Conservation (phyloP, 2,329 filamentous ascomycete species). For the Ophiocordyceps sinensis region DNA sequence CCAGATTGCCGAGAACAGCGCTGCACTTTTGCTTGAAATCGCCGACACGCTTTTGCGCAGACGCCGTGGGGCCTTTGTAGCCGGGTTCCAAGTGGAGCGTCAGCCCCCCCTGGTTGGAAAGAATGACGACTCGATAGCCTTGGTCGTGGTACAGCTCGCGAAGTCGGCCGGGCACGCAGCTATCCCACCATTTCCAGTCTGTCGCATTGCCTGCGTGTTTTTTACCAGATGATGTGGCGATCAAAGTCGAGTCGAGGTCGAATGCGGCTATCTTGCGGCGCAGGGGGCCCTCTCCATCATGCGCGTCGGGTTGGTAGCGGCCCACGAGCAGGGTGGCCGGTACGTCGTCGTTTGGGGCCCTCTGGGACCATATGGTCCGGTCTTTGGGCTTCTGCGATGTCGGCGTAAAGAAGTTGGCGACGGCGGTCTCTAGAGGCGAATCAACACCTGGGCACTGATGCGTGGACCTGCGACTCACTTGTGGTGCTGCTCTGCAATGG, state of each 20-base stretch:
- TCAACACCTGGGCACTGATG: constrained; percentile 4
- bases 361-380: constrained; percentile 55
- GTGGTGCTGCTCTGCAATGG: constrained; percentile 36
- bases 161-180: constrained; percentile 51
- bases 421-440: constrained; percentile 40
- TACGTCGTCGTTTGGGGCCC: constrained; percentile 34
- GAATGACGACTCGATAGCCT: constrained; percentile 60
- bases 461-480: constrained; percentile 17
- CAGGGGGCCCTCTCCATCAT: constrained; percentile 10
- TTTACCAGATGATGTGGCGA: constrained; percentile 67
- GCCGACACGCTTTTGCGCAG: constrained; percentile 44
- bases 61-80: constrained; percentile 42
- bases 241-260: constrained; percentile 76
- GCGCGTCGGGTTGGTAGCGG: constrained; percentile 41
- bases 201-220: constrained; percentile 53
- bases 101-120: constrained; percentile 84
- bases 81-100: constrained; percentile 63
- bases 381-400: constrained; percentile 72
- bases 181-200: constrained; percentile 95
- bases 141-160: constrained; percentile 56
- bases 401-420: constrained; percentile 81
- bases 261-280: constrained; percentile 55
- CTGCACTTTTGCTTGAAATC: constrained; percentile 75
- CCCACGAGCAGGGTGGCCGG: constrained; percentile 56
- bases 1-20: constrained; percentile 53